phyloP scores from a whole-genome alignment of 2,329 filamentous ascomycete species.

The Ascochyta fabae region DNA sequence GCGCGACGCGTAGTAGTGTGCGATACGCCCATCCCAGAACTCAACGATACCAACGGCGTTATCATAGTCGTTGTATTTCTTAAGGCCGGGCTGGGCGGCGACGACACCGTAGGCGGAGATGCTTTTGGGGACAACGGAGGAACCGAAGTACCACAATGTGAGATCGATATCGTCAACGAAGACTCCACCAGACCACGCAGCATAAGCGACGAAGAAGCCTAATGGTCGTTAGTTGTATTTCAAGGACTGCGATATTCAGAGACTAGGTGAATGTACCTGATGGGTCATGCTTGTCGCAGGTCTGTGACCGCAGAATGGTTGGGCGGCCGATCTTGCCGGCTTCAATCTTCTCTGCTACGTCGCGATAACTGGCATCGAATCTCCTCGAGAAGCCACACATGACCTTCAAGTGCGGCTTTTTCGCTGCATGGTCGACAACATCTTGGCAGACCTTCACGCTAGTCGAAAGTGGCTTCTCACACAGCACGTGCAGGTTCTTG shows the following conservation, averaged over 20 bases:
- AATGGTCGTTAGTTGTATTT: slow-evolving; percentile 21
- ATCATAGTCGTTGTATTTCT: slow-evolving; percentile 51
- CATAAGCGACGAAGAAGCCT: slow-evolving; percentile 54
- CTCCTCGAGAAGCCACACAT: slow-evolving; percentile 56
- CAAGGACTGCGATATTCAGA: neutral
- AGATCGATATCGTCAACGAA: slow-evolving; percentile 58
- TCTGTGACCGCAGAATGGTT: slow-evolving; percentile 52
- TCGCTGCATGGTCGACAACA: slow-evolving; percentile 47
- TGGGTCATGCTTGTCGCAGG: slow-evolving; percentile 49
- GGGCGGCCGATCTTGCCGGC: slow-evolving; percentile 50
- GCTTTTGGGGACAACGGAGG: slow-evolving; percentile 46
- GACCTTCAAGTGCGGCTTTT: slow-evolving; percentile 49
- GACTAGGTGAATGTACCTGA: slow-evolving; percentile 15
- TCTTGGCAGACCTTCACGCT: slow-evolving; percentile 36
- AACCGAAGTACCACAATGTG: slow-evolving; percentile 51
- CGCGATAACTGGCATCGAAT: slow-evolving; percentile 54
- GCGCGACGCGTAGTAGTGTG: slow-evolving; percentile 54
- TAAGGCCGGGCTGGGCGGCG: slow-evolving; percentile 48
- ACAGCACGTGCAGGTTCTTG: slow-evolving; percentile 47
- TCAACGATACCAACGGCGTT: slow-evolving; percentile 55
- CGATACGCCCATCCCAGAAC: slow-evolving; percentile 54
- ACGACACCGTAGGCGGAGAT: slow-evolving; percentile 47
- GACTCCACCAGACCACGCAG: slow-evolving; percentile 51
- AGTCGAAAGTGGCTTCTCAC: slow-evolving; percentile 50
- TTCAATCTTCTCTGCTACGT: slow-evolving; percentile 46